These are phyloP conservation scores for Phytopythium montanum DNA, from an alignment of 352 stramenopile genomes.

Conservation along the genomic window DNA sequence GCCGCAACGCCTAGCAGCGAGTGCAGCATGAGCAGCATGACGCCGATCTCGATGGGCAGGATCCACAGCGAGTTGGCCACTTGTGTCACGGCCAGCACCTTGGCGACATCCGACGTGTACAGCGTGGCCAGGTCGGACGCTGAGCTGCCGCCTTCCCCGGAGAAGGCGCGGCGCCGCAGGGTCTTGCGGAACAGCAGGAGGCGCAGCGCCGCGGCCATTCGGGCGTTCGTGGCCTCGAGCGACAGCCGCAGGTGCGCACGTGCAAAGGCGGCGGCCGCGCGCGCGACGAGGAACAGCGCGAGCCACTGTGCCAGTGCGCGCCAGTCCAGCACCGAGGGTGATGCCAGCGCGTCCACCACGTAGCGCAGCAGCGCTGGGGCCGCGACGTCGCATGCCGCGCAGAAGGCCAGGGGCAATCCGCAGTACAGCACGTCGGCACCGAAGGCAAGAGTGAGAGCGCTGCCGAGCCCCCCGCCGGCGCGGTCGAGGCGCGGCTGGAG, in stretches of 20 bases:
- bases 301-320: conserved; percentile 25
- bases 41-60: conserved; percentile 36
- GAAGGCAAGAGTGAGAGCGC: conserved; percentile 22
- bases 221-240: conserved; percentile 24
- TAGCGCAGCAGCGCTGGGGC: conserved; percentile 40
- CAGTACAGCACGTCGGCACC: conserved; percentile 22
- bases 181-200: conserved; percentile 43
- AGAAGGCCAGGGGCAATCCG: conserved; percentile 25
- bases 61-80: conserved; percentile 48
- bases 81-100: conserved; percentile 31
- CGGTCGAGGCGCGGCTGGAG: conserved; percentile 20
- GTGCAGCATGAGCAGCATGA: conserved; percentile 41
- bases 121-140: conserved; percentile 89
- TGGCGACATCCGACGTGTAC: conserved; percentile 88
- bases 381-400: conserved; percentile 29
- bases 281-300: conserved; percentile 35
- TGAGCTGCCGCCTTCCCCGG: conserved; percentile 3
- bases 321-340: conserved; percentile 10
- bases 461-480: conserved; percentile 18
- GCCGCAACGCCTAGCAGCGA: conserved; percentile 26
- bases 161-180: conserved; percentile 20
- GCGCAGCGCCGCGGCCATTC: conserved; percentile 29
- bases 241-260: conserved; percentile 20
- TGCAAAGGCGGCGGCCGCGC: conserved; percentile 25
- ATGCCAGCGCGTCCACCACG: conserved; percentile 31